Conservation (phyloP, 345 rosid genomes). For the Melastoma malabathricum region DNA sequence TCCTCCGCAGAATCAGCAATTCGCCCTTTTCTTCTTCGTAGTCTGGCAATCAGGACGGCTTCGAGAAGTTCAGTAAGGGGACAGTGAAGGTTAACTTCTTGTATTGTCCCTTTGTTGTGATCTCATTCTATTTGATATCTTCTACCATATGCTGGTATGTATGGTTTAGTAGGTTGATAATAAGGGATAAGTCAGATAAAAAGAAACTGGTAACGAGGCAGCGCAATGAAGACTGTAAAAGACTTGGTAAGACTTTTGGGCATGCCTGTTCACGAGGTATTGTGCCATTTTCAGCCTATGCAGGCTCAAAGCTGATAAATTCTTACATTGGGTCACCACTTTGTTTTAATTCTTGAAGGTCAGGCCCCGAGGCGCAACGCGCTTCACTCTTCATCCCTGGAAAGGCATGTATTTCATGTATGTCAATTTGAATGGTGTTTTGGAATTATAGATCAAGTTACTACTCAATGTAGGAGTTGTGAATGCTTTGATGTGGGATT, state of each 20-base stretch:
- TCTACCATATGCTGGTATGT: not conserved
- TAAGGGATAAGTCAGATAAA: no score
- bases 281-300: not conserved
- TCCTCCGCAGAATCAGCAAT: no score
- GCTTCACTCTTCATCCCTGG: constrained; percentile 87
- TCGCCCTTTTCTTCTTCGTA: constrained; percentile 10
- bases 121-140: not conserved
- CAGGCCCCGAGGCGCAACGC: constrained; percentile 92
- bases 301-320: no score
- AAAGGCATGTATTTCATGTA: constrained; percentile 35
- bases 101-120: not conserved
- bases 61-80: constrained; percentile 87
- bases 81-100: constrained; percentile 56
- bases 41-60: constrained; percentile 75
- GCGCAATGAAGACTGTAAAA: constrained; percentile 91
- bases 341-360: constrained; percentile 6
- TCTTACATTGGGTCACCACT: no score
- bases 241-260: constrained; percentile 77
- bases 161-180: no score
- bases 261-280: constrained; percentile 81
- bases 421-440: no score
- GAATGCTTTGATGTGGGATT: no score
- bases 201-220: constrained; percentile 48
- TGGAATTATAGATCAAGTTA: no score
- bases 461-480: no score